Evolutionary conservation across 768 basidiomycete genomes (phyloP).

Genomic region (Galerina sulciceps): DNA sequence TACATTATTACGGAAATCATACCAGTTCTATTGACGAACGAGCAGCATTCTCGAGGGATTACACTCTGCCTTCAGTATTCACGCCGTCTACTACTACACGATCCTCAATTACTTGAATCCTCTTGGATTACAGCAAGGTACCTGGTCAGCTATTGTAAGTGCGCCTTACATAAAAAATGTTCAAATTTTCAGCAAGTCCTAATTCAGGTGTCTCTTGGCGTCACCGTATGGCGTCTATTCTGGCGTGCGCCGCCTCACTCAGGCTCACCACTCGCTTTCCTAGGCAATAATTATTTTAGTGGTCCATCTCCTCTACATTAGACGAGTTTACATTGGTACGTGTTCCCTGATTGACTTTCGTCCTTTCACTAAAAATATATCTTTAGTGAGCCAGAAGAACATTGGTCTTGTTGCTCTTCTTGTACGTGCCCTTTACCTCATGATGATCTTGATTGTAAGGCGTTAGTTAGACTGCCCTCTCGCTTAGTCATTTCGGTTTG

Average conservation of each 20-base stretch:
- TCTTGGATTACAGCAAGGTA: not conserved
- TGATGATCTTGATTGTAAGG: too few species aligned
- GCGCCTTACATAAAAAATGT: not conserved
- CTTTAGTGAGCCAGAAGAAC: too few species aligned
- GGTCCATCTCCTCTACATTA: not conserved
- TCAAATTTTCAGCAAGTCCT: too few species aligned
- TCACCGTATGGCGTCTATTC: not conserved
- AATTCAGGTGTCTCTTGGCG: not conserved
- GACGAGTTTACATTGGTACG: not conserved
- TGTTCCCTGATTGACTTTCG: too few species aligned
- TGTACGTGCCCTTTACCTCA: too few species aligned
- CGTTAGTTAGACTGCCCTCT: too few species aligned
- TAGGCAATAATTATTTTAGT: not conserved
- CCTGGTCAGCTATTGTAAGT: not conserved
- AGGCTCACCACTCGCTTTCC: too few species aligned
- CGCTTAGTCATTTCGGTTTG: too few species aligned
- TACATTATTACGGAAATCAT: not conserved
- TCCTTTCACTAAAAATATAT: too few species aligned
- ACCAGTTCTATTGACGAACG: not conserved
- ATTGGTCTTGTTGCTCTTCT: too few species aligned
- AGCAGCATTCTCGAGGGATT: not conserved
- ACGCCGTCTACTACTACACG: not conserved
- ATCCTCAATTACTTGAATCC: not conserved
- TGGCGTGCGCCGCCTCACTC: too few species aligned
- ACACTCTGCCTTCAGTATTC: conserved; percentile 2